Base-by-base conservation (phyloP, 1,284 basidiomycete species). In the Trichosporon sp. region DNA sequence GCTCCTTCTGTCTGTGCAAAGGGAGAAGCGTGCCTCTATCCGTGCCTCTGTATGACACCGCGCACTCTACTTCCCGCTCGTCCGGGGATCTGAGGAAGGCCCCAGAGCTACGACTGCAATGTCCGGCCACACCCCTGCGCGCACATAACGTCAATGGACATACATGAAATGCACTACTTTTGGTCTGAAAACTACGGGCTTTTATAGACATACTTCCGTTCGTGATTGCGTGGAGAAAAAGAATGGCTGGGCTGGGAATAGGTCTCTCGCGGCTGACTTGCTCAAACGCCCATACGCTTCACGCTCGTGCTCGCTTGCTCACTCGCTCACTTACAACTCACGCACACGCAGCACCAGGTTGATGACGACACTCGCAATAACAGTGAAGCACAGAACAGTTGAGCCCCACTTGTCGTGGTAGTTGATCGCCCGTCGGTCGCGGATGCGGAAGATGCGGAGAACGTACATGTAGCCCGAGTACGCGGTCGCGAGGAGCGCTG, bases 331-430 rank as follows among this genome's bases (percentile, higher is more conserved):
- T 4, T 70, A 71, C 38, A 84, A 70, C 78, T 85, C 79, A 70
- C 79, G 78, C 65, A 85, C 73, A 10, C 85, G 73, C 56, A 85
- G 68, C 19, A 81, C 90, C 72, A 96, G 87, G 79, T 96, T 96
- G 76, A 91, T 89, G 65, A 88, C 87, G 61, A 96, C 84, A 61
- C 92, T 92, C 16, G 86, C 85, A 70, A 93, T 87, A 65, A 97
- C 83, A 31, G 91, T 87, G 11, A 89, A 78, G 75, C 91, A 93
- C 26, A 97, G 85, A 1, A 90, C 79, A 1, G 91, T 92, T 37
- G 94, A 93, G 14, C 94, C 94, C 77, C 91, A 92, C 83, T 90
- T 92, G 74, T 87, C 94, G 81, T 96, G 94, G 84, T 96, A 97
- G 68, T 83, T 77, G 74, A 92, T 89, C 1, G 93, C 93, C 65